phyloP scores from a whole-genome alignment of 805 yeast species.

The Hanseniaspora valbyensis region DNA sequence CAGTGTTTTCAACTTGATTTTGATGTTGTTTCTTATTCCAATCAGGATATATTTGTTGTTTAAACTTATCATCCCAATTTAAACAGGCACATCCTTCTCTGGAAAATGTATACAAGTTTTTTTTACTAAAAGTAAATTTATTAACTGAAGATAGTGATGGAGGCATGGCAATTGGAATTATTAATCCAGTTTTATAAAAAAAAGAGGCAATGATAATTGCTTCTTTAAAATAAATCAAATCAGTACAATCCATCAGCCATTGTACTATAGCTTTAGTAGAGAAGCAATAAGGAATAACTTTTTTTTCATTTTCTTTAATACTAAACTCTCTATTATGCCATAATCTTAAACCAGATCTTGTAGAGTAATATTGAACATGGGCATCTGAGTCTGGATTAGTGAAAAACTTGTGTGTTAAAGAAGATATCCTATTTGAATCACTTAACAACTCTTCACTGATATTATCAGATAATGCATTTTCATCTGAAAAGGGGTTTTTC shows the following conservation, averaged over 20 bases:
- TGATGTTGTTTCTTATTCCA: conserved; percentile 9
- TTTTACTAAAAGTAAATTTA: conserved; percentile 29
- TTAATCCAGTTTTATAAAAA: conserved; percentile 38
- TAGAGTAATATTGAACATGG: conserved; percentile 65
- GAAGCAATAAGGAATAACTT: conserved; percentile 38
- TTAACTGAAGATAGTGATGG: conserved; percentile 29
- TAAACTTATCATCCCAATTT: conserved; percentile 26
- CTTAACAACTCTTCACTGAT: conserved; percentile 15
- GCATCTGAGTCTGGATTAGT: conserved; percentile 84
- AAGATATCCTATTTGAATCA: conserved; percentile 35
- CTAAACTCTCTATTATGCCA: conserved; percentile 35
- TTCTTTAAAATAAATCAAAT: conserved; percentile 42
- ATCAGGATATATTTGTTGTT: neutral
- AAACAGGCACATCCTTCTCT: conserved; percentile 34
- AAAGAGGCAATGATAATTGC: conserved; percentile 44
- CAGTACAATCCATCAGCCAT: conserved; percentile 88
- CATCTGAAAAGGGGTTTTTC: neutral
- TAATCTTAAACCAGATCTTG: conserved; percentile 53
- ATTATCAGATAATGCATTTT: neutral
- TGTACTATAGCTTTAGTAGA: conserved; percentile 72
- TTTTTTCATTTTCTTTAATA: neutral
- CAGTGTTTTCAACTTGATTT: neutral
- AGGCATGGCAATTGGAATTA: conserved; percentile 34
- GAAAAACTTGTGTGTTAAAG: conserved; percentile 65
- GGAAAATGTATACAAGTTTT: conserved; percentile 36